Base-by-base conservation (phyloP, 371 early-diverging fungal genomes). In the Blakeslea trispora region DNA sequence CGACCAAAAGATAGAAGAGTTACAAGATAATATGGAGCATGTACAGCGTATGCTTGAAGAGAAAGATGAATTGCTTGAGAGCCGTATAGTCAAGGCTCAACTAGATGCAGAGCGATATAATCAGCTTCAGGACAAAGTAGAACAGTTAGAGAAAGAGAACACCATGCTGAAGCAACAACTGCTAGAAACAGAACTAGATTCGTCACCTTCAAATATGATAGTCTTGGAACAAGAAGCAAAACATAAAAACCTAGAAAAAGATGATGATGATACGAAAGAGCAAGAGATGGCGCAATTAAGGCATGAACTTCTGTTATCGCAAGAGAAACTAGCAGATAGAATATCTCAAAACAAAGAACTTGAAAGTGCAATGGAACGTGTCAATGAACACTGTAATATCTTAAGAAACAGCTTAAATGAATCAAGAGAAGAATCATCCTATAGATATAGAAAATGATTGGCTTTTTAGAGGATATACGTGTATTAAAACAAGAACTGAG, bases 311-410 rank as follows among this genome's bases (percentile, higher is more conserved):
- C 34, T 50, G 1, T 19, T 34, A n/a, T 55, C 35, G 39, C 47
- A 61, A 24, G 47, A 55, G 9, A 50, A 55, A 32, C 23, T 61
- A 5, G 13, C 41, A 3, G 56, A 61, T 23, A 55, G 50, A 22
- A 61, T 43, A 17, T 18, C 51, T 5, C 62, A 55, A n/a, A 51
- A 61, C 18, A 45, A 45, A 46, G 55, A 61, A 21, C 21, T 61
- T 18, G 44, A 55, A 23, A 51, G 43, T 31, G 56, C 56, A 41
- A 37, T 55, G 21, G 49, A 62, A 35, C 39, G 57, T 21, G 35
- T 43, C 15, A 62, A 57, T 17, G 44, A 56, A 3, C 48, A 56
- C 14, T 52, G 40, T 37, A 40, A 51, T 10, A 24, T 56, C 11
- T 28, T 62, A 21, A 46, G 51, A 23, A 35, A 6, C 5, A 45